These are phyloP conservation scores for Eucalyptus pauciflora DNA, from an alignment of 345 rosid genomes.

Conservation along the genomic window DNA sequence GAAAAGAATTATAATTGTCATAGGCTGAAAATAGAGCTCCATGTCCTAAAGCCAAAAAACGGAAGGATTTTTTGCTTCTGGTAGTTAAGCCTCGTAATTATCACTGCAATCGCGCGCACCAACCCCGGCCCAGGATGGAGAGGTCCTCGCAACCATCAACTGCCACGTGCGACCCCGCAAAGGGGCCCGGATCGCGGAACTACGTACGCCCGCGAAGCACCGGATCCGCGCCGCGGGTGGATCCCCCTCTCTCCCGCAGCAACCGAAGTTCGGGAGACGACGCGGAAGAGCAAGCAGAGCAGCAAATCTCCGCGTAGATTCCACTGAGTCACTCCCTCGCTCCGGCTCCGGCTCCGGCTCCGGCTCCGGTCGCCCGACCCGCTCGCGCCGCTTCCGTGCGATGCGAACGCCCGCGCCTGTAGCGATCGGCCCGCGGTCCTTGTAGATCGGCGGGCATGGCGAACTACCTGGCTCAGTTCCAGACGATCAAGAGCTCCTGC, in stretches of 20 bases:
- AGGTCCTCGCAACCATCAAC: not conserved
- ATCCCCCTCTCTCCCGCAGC: not conserved
- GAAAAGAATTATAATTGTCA: not conserved
- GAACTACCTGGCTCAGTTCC: slow-evolving; percentile 86
- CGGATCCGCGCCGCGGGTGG: not conserved
- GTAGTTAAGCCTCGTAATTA: not conserved
- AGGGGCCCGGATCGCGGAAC: not conserved
- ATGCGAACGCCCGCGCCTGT: not conserved
- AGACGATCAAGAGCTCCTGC: slow-evolving; percentile 59
- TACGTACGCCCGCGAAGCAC: slow-evolving; percentile 10
- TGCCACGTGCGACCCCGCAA: not conserved
- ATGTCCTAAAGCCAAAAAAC: not conserved
- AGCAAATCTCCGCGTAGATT: not conserved
- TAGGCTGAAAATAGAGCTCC: not conserved
- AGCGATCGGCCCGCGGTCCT: not conserved
- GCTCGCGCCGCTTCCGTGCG: not conserved
- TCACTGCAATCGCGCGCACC: not conserved
- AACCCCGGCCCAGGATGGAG: not conserved
- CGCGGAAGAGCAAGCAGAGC: not conserved
- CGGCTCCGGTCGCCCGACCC: not conserved
- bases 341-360: not conserved
- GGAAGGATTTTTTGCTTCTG: not conserved
- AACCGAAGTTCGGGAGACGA: not conserved
- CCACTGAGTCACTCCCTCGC: not conserved
- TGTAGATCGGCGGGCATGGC: slow-evolving; percentile 65